Evolutionary conservation across 2,329 filamentous ascomycete species (phyloP).

Genomic region (Botrytis squamosa): DNA sequence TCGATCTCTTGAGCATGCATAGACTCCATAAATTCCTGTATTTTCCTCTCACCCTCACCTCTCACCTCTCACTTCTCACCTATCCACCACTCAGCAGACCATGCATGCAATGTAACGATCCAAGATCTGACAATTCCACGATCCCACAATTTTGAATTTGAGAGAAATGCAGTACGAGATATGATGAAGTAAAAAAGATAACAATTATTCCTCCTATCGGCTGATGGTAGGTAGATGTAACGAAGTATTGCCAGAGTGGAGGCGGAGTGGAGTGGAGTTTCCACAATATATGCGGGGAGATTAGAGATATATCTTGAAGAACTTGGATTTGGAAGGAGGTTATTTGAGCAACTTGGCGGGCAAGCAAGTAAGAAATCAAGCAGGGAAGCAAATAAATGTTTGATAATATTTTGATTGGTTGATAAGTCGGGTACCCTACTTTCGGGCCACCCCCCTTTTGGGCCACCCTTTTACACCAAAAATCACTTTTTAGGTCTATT

Average conservation of each 20-base stretch:
- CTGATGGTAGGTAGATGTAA: not conserved
- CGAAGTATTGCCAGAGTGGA: not conserved
- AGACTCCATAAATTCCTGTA: not conserved
- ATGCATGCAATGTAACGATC: not conserved
- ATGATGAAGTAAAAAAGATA: not conserved
- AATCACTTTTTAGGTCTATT: no score
- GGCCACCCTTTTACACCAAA: no score
- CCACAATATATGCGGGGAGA: not conserved
- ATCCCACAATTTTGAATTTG: not conserved
- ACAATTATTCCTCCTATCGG: conserved; percentile 4
- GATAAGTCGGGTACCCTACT: no score
- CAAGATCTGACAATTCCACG: not conserved
- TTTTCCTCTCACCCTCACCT: not conserved
- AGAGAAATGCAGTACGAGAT: not conserved
- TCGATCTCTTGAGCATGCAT: not conserved
- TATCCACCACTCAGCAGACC: not conserved
- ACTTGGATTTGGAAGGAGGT: not conserved
- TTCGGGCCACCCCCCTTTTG: no score
- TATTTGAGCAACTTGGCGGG: not conserved
- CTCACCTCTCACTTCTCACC: not conserved
- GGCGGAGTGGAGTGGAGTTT: not conserved
- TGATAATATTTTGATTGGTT: conserved; percentile 12
- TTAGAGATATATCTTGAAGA: not conserved
- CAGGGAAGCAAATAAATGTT: not conserved
- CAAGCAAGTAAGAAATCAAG: not conserved